These are phyloP conservation scores for Aquilaria sinensis DNA, from an alignment of 345 rosid genomes.

Conservation along the genomic window DNA sequence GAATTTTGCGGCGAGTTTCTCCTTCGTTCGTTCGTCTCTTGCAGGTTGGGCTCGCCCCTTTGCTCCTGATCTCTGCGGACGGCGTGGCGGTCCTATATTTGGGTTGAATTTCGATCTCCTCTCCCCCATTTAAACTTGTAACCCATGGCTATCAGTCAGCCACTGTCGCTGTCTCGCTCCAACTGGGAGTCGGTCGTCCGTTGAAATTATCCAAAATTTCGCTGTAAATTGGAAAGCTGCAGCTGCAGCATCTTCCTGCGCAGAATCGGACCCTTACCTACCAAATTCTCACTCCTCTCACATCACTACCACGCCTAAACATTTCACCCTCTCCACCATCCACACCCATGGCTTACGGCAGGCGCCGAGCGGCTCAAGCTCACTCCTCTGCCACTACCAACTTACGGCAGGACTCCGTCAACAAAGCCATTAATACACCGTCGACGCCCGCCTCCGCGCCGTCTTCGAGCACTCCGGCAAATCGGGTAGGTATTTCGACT, in stretches of 20 bases:
- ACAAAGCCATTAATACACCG: constrained; percentile 92
- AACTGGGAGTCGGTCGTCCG: too few relatives aligned
- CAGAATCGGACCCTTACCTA: neutral
- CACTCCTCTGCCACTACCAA: constrained; percentile 46
- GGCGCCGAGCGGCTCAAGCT: constrained; percentile 22
- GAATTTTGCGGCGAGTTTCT: too few relatives aligned
- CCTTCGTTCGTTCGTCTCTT: too few relatives aligned
- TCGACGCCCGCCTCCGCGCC: constrained; percentile 89
- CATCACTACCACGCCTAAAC: neutral
- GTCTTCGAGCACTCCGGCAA: constrained; percentile 87
- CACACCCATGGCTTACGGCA: constrained; percentile 25
- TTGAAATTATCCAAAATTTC: neutral
- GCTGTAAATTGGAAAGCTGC: neutral
- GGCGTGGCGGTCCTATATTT: too few relatives aligned
- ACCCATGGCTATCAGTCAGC: too few relatives aligned
- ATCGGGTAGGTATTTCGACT: constrained; percentile 82
- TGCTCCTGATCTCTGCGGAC: too few relatives aligned
- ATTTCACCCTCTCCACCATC: neutral
- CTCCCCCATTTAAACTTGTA: too few relatives aligned
- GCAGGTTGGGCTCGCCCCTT: too few relatives aligned
- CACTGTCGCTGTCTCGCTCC: too few relatives aligned
- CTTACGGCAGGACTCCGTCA: constrained; percentile 44
- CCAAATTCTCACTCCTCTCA: neutral
- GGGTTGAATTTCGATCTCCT: too few relatives aligned
- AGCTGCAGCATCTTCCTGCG: constrained; percentile 5